Conservation (phyloP, 2,329 filamentous ascomycete species). For the Pezicula carpinea region DNA sequence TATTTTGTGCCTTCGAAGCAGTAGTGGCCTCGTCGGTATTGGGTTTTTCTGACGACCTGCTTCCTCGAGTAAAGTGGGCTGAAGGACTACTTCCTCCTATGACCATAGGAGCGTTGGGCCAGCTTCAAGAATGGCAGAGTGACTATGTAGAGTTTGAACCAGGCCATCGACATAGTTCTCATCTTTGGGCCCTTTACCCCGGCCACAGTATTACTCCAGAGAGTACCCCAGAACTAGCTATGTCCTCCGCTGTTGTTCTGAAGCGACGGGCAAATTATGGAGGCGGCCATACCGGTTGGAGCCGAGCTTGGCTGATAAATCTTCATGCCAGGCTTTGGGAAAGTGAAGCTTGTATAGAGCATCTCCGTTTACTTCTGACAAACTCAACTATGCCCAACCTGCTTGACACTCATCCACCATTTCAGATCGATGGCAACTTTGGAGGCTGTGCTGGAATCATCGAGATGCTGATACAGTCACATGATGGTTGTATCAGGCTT, state of each 20-base stretch:
- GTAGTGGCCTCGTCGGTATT: conserved; percentile 11
- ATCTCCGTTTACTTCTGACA: conserved; percentile 35
- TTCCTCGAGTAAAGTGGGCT: conserved; percentile 12
- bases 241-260: conserved; percentile 25
- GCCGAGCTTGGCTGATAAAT: conserved; percentile 41
- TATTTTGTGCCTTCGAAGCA: conserved; percentile 30
- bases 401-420: conserved; percentile 40
- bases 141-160: conserved; percentile 36
- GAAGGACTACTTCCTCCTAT: conserved; percentile 16
- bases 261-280: conserved; percentile 32
- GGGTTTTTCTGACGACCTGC: conserved; percentile 29
- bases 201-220: conserved; percentile 33
- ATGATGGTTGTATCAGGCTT: conserved; percentile 30
- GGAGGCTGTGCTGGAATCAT: conserved; percentile 42
- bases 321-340: conserved; percentile 39
- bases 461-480: conserved; percentile 39
- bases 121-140: conserved; percentile 37
- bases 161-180: conserved; percentile 40
- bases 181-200: conserved; percentile 39
- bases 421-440: conserved; percentile 48
- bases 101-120: conserved; percentile 26
- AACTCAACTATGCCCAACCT: conserved; percentile 40
- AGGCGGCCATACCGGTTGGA: conserved; percentile 43
- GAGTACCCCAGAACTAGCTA: conserved; percentile 27
- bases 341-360: conserved; percentile 30